These are phyloP conservation scores for Fusarium armeniacum DNA, from an alignment of 2,329 filamentous ascomycete species.

Conservation along the genomic window DNA sequence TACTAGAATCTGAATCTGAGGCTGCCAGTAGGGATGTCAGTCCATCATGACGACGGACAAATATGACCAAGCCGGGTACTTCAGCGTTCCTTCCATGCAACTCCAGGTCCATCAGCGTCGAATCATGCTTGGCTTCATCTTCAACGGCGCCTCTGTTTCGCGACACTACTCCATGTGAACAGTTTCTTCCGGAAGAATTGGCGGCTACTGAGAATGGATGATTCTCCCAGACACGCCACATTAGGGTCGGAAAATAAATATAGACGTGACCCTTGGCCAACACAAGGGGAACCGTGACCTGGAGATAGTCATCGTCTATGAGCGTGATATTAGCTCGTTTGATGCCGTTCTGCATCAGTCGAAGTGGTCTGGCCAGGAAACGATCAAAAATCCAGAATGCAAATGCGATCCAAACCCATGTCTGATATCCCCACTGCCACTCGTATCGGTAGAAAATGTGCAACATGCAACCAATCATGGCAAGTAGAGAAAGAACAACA, in stretches of 20 bases:
- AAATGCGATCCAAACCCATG: conserved; percentile 3
- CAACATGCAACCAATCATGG: neutral
- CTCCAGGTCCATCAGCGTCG: conserved; percentile 4
- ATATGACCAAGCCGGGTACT: conserved; percentile 47
- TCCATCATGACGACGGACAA: conserved; percentile 46
- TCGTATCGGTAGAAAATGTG: conserved; percentile 5
- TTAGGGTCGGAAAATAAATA: conserved; percentile 50
- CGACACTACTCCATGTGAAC: neutral
- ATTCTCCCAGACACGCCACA: conserved; percentile 52
- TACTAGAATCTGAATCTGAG: conserved; percentile 18
- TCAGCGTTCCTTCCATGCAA: conserved; percentile 21
- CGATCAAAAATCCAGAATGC: neutral
- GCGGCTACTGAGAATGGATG: conserved; percentile 52
- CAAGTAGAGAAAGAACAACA: neutral
- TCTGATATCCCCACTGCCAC: conserved; percentile 2
- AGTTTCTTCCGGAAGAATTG: conserved; percentile 20
- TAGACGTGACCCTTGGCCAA: conserved; percentile 49
- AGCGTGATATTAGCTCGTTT: conserved; percentile 45
- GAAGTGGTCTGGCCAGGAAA: neutral
- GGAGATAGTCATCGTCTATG: conserved; percentile 51
- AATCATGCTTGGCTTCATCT: neutral
- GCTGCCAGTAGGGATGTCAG: conserved; percentile 42
- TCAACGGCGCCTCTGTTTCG: conserved; percentile 7
- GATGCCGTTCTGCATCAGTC: neutral
- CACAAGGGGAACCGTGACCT: conserved; percentile 46